Base-by-base conservation (phyloP, 2,329 filamentous ascomycete species). In the Esteya vermicola region DNA sequence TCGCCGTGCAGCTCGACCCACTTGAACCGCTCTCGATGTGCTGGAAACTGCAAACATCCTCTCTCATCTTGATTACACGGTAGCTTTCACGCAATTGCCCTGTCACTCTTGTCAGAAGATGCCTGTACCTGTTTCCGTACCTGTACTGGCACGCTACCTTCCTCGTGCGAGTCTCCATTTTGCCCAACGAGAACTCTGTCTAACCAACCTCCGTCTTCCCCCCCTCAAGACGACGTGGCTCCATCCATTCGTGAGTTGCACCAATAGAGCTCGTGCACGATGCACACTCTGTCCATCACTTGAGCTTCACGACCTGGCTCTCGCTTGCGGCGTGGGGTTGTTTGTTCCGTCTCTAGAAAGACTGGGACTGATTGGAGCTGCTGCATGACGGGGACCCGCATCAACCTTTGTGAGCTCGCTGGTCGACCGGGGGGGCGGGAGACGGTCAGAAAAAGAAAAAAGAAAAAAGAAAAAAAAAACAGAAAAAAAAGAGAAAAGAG, bases 151-250 rank as follows among this genome's bases (percentile, higher is more conserved):
- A n/a, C n/a, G n/a, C n/a, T n/a, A n/a, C n/a, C n/a, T n/a, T n/a
- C n/a, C n/a, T n/a, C n/a, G n/a, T n/a, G n/a, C n/a, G n/a, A n/a
- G n/a, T n/a, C 30, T 22, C 14, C 33, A 25, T 10, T 16, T 26
- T 23, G 23, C 14, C 23, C 38, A 18, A 21, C 22, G 8, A 16
- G 14, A 35, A 27, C n/a, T n/a, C 39, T 13, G 37, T 32, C 19
- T 13, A 27, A 14, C 19, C 23, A 16, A 4, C 25, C 25, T 22
- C 23, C n/a, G n/a, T n/a, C n/a, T n/a, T n/a, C n/a, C n/a, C n/a
- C n/a, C n/a, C n/a, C n/a, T n/a, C 40, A 39, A 48, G 43, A 45
- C 57, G 55, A 61, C 58, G 58, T 63, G 60, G 59, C 57, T 54
- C 57, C 54, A 57, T 51, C 57, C 51, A 16, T n/a, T 20, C 50